Conservation (phyloP, 1,139 yeast species). For the Pichia cactophila region DNA sequence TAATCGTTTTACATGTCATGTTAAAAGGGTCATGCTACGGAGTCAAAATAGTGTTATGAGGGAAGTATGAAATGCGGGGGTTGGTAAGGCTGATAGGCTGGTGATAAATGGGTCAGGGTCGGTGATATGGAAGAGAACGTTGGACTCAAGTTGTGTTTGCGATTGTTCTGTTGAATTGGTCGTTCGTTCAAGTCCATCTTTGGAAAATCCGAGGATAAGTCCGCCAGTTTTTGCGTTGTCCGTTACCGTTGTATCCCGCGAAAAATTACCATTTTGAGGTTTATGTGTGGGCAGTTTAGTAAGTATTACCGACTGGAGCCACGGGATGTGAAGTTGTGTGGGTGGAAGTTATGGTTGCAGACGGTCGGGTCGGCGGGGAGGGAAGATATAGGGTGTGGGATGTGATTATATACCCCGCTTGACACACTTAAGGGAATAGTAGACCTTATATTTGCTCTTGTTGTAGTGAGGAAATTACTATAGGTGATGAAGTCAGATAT, state of each 20-base stretch:
- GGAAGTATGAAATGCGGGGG: not conserved
- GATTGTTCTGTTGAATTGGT: no score
- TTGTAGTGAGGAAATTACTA: no score
- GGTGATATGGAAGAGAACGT: no score
- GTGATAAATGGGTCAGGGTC: not conserved
- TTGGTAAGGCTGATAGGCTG: not conserved
- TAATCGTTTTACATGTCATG: no score
- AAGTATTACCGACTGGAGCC: not conserved
- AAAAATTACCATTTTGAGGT: not conserved
- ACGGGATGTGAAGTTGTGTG: not conserved
- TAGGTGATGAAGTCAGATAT: no score
- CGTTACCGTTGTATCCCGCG: not conserved
- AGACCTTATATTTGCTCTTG: no score
- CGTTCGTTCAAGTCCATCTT: no score
- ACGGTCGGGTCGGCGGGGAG: not conserved
- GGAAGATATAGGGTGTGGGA: not conserved
- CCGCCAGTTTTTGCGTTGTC: no score
- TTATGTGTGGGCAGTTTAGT: not conserved
- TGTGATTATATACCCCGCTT: not conserved
- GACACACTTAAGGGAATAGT: no score
- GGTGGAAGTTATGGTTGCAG: not conserved
- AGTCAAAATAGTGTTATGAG: not conserved
- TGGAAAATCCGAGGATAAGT: no score
- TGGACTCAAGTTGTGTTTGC: no score
- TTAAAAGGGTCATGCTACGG: not conserved